These are phyloP conservation scores for Berberis thunbergii DNA, from an alignment of 164 flowering plant genomes.

Conservation along the genomic window DNA sequence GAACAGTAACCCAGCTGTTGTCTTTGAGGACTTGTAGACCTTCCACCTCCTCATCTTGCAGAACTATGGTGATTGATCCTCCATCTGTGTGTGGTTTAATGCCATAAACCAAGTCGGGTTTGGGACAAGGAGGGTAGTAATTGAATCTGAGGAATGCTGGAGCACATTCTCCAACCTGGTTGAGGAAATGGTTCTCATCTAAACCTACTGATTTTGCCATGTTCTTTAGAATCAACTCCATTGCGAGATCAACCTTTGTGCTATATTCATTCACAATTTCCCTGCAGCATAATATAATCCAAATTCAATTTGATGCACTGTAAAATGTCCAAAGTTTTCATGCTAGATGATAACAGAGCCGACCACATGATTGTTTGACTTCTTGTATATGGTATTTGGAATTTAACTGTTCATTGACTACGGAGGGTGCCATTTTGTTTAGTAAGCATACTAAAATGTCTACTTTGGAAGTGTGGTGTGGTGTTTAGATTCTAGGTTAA, in stretches of 20 bases:
- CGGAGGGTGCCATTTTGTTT: too few species aligned
- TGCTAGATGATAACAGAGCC: too few species aligned
- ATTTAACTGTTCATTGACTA: too few species aligned
- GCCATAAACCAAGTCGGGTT: constrained; percentile 1
- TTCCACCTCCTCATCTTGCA: constrained; percentile 1
- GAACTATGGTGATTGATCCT: background rate
- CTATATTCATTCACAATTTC: background rate
- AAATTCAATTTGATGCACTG: background rate
- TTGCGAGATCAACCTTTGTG: background rate
- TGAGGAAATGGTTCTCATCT: background rate
- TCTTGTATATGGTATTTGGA: too few species aligned
- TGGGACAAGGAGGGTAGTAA: constrained; percentile 1
- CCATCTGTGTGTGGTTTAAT: constrained; percentile 1
- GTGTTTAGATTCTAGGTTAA: too few species aligned
- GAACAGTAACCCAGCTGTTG: background rate
- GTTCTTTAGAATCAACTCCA: background rate
- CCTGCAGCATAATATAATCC: background rate
- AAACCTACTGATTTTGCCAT: background rate
- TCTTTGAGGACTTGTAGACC: constrained; percentile 1
- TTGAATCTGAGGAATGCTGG: background rate
- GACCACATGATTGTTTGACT: too few species aligned
- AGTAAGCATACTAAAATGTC: too few species aligned
- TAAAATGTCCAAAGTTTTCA: too few species aligned
- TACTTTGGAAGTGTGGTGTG: too few species aligned
- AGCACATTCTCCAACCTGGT: background rate